Evolutionary conservation across 768 basidiomycete species (phyloP), one percentile per base, ranked within the genome.

Genomic region (Trametopsis cervina): DNA sequence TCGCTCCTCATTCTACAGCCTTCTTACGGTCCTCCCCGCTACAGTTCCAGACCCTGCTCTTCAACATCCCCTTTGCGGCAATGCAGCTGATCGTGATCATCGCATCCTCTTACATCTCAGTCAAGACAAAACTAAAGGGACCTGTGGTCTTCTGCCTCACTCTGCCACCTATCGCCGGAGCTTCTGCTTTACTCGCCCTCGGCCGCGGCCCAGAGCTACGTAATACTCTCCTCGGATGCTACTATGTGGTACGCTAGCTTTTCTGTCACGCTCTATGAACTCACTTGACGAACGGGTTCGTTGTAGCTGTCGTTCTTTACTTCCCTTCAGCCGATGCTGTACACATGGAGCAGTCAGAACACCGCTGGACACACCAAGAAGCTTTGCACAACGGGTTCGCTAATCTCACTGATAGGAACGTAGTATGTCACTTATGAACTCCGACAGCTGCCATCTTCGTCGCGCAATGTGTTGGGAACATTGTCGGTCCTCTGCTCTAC

Each of bases 41-140:
- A 23, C 29, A 66, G 44, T 67, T 69, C 44, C 37, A 65, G 4
- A 71, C 72, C 22, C 71, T 76, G 26, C 59, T 76, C n/a, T 69
- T 77, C 61, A 74, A 73, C 51, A 71, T 74, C 47, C 74, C 73
- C 3, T 77, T 74, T 56, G 60, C 64, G 20, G 62, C 63, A 11
- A 56, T 76, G 17, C 72, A 74, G 56, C 63, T 73, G 26, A 55
- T 70, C 42, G 27, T 68, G 43, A 71, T 67, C 44, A 43, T 73
- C 24, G 25, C 59, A 18, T 57, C 72, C 2, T 71, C 67, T 15
- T 62, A 50, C 18, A 53, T 69, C 18, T 66, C 71, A 2, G 69
- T 61, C 24, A 62, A 59, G 41, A 61, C 69, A 36, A 69, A 67
- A 46, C 57, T 69, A n/a, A 70, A 70, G 46, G 69, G 64, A 60